phyloP scores from a whole-genome alignment of 768 basidiomycete species.

The Hydnomerulius pinastri region DNA sequence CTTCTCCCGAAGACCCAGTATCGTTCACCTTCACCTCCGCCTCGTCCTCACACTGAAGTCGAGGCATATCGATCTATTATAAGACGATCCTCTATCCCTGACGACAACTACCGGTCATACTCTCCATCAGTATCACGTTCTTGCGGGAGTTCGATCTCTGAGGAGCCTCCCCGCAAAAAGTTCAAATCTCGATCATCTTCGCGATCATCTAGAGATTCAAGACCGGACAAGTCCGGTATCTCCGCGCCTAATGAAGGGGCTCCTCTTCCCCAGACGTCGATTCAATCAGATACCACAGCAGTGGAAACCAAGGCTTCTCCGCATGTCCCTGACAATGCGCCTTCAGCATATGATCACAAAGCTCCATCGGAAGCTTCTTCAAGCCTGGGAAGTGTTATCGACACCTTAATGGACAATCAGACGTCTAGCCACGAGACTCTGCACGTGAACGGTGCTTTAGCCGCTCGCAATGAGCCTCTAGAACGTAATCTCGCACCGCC shows the following conservation, averaged over 20 bases:
- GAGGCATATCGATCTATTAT: constrained; percentile 5
- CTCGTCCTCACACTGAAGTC: constrained; percentile 13
- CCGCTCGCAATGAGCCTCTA: constrained; percentile 11
- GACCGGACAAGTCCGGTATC: constrained; percentile 24
- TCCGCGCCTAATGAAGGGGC: constrained; percentile 25
- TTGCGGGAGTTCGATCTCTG: constrained; percentile 30
- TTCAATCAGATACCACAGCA: constrained; percentile 16
- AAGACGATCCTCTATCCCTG: constrained; percentile 3
- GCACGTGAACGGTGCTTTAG: constrained; percentile 20
- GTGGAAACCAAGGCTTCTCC: constrained; percentile 40
- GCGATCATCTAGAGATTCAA: constrained; percentile 50
- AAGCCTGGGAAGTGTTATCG: constrained; percentile 17
- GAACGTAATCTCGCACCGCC: constrained; percentile 16
- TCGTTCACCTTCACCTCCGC: constrained; percentile 27
- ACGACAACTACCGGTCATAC: constrained; percentile 18
- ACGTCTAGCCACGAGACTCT: constrained; percentile 24
- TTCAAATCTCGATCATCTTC: constrained; percentile 49
- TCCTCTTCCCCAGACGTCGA: constrained; percentile 17
- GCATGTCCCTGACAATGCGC: constrained; percentile 11
- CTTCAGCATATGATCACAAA: constrained; percentile 12
- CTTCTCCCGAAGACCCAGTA: constrained; percentile 19
- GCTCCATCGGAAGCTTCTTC: constrained; percentile 20
- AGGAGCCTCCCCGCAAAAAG: constrained; percentile 34
- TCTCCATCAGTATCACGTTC: constrained; percentile 23
- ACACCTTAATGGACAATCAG: constrained; percentile 14